phyloP scores from a whole-genome alignment of 2,329 filamentous ascomycete species.

The Dactylellina leptospora region DNA sequence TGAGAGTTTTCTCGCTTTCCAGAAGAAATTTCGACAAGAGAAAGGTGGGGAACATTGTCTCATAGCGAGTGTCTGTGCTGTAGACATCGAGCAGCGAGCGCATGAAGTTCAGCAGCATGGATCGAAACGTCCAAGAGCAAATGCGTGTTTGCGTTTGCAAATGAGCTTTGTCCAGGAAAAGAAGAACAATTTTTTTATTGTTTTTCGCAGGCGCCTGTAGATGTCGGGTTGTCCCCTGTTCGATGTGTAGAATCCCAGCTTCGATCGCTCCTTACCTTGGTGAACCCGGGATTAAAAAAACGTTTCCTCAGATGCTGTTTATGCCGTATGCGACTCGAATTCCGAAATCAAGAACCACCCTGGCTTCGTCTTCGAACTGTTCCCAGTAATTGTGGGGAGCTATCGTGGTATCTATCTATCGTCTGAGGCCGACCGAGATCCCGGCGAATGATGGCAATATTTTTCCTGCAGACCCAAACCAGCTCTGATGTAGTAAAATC shows the following conservation, averaged over 20 bases:
- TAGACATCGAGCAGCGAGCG: constrained; percentile 38
- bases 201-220: constrained; percentile 46
- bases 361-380: constrained; percentile 33
- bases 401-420: constrained; percentile 18
- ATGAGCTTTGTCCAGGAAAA: too few species aligned
- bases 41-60: constrained; percentile 24
- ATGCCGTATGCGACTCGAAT: constrained; percentile 45
- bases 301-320: constrained; percentile 37
- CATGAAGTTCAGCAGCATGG: constrained; percentile 34
- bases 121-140: constrained; percentile 14
- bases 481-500: too few species aligned
- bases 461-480: too few species aligned
- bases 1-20: constrained; percentile 10
- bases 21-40: constrained; percentile 29
- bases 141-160: constrained; percentile 10
- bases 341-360: constrained; percentile 21
- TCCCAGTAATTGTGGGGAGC: constrained; percentile 5
- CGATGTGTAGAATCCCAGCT: constrained; percentile 51
- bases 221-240: constrained; percentile 53
- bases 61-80: constrained; percentile 27
- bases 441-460: too few species aligned
- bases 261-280: constrained; percentile 52
- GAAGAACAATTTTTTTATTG: too few species aligned
- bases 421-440: constrained; percentile 35
- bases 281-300: constrained; percentile 49